Evolutionary conservation across 2,329 filamentous ascomycete species (phyloP).

Genomic region (Curvularia hawaiiensis): DNA sequence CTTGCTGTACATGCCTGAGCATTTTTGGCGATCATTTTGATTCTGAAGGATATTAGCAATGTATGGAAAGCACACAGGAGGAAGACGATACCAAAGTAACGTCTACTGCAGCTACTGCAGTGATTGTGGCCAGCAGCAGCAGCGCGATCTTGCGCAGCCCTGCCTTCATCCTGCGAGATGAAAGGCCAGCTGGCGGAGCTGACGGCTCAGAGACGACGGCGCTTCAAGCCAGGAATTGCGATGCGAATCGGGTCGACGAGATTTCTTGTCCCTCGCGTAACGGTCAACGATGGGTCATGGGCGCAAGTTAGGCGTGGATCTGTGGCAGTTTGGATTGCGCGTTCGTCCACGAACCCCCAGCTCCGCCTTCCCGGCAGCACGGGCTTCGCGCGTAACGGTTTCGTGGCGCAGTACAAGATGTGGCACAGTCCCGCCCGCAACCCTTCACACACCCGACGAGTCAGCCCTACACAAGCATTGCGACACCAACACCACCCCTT

Average conservation of each 20-base stretch:
- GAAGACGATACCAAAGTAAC: slow-evolving; percentile 28
- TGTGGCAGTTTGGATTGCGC: slow-evolving; percentile 26
- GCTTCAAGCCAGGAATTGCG: slow-evolving; percentile 8
- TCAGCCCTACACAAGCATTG: slow-evolving; percentile 16
- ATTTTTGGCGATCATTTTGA: slow-evolving; percentile 81
- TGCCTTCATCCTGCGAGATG: slow-evolving; percentile 41
- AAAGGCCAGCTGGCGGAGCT: slow-evolving; percentile 40
- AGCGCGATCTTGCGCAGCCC: slow-evolving; percentile 41
- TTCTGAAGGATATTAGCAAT: slow-evolving; percentile 59
- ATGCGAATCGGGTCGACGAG: slow-evolving; percentile 2
- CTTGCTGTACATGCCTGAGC: slow-evolving; percentile 91
- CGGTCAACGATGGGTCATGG: slow-evolving; percentile 4
- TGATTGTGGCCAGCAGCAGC: slow-evolving; percentile 41
- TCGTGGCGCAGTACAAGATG: slow-evolving; percentile 24
- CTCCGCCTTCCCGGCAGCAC: slow-evolving; percentile 19
- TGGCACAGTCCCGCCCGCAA: slow-evolving; percentile 21
- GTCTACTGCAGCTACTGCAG: slow-evolving; percentile 45
- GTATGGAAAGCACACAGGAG: not conserved
- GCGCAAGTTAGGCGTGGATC: slow-evolving; percentile 16
- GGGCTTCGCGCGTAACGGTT: slow-evolving; percentile 17
- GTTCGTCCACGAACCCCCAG: slow-evolving; percentile 24
- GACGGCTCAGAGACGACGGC: slow-evolving; percentile 10
- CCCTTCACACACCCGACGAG: slow-evolving; percentile 5
- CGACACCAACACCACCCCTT: slow-evolving; percentile 10
- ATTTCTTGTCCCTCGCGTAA: not conserved